phyloP scores from a whole-genome alignment of 345 rosid species.

The Pelargonium nanum region DNA sequence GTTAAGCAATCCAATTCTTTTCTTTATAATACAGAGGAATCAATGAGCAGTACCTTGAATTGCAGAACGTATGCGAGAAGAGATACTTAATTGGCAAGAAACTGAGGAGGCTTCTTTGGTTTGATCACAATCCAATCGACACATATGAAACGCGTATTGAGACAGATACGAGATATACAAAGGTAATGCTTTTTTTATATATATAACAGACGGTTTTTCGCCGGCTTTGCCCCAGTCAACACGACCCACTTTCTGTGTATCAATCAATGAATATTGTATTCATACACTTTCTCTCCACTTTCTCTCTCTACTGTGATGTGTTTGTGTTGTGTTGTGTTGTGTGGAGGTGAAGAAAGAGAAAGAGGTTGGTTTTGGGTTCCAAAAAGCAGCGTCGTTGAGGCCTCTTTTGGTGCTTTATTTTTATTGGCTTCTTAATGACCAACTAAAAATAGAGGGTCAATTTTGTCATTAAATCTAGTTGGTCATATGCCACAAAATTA shows the following conservation, averaged over 20 bases:
- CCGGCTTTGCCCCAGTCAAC: conserved; percentile 17
- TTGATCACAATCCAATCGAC: neutral
- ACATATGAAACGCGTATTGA: neutral
- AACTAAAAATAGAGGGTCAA: too few relatives aligned
- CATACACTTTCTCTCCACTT: neutral
- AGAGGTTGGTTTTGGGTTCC: neutral
- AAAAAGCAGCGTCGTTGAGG: too few relatives aligned
- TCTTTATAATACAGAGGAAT: neutral
- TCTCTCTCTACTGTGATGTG: neutral
- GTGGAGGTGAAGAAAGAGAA: neutral
- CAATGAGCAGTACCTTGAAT: neutral
- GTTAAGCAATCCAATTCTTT: neutral
- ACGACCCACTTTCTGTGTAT: neutral
- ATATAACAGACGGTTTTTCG: conserved; percentile 10
- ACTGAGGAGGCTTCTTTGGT: neutral
- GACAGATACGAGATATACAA: neutral
- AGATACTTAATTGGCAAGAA: neutral
- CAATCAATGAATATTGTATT: neutral
- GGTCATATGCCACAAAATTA: too few relatives aligned
- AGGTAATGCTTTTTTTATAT: neutral
- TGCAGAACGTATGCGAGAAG: neutral
- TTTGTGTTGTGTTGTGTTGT: neutral
- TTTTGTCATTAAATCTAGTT: too few relatives aligned
- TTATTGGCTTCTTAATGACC: too few relatives aligned
- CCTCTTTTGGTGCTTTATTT: too few relatives aligned